These are phyloP conservation scores for Phytophthora lateralis DNA, from an alignment of 352 stramenopile species.

Conservation along the genomic window DNA sequence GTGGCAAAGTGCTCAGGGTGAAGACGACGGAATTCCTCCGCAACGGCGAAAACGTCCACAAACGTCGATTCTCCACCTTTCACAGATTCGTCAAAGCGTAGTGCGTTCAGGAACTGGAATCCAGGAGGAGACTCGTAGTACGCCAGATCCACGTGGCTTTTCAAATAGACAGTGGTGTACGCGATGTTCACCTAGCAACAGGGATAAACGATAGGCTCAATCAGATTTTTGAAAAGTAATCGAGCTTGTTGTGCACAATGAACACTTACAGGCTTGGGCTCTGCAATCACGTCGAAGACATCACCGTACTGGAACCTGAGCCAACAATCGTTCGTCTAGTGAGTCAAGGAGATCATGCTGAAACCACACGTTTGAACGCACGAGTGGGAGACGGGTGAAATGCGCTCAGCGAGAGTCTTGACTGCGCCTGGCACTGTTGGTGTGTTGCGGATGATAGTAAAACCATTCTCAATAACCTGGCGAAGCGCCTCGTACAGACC, in stretches of 20 bases:
- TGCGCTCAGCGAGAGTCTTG: slow-evolving; percentile 77
- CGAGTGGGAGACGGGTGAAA: slow-evolving; percentile 83
- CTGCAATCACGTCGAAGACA: slow-evolving; percentile 83
- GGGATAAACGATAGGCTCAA: background rate
- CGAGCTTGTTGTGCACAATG: too few species aligned
- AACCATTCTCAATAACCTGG: slow-evolving; percentile 70
- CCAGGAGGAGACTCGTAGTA: slow-evolving; percentile 98
- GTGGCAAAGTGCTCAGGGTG: slow-evolving; percentile 77
- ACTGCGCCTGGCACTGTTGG: slow-evolving; percentile 59
- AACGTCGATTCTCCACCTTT: slow-evolving; percentile 86
- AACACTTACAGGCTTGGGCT: slow-evolving; percentile 72
- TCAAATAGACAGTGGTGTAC: slow-evolving; percentile 91
- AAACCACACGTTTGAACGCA: slow-evolving; percentile 32
- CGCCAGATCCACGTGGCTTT: slow-evolving; percentile 94
- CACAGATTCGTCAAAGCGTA: slow-evolving; percentile 87
- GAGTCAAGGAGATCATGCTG: background rate
- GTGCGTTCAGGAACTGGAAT: slow-evolving; percentile 94
- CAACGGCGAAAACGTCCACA: slow-evolving; percentile 82
- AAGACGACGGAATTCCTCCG: slow-evolving; percentile 64
- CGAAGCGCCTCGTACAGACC: slow-evolving; percentile 73
- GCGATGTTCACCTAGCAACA: slow-evolving; percentile 92
- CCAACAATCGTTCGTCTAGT: background rate
- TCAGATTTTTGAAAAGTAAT: background rate
- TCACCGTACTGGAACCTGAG: slow-evolving; percentile 84
- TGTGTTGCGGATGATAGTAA: slow-evolving; percentile 79